phyloP scores from a whole-genome alignment of 2,329 filamentous ascomycete genomes.

The Neurospora crassa region DNA sequence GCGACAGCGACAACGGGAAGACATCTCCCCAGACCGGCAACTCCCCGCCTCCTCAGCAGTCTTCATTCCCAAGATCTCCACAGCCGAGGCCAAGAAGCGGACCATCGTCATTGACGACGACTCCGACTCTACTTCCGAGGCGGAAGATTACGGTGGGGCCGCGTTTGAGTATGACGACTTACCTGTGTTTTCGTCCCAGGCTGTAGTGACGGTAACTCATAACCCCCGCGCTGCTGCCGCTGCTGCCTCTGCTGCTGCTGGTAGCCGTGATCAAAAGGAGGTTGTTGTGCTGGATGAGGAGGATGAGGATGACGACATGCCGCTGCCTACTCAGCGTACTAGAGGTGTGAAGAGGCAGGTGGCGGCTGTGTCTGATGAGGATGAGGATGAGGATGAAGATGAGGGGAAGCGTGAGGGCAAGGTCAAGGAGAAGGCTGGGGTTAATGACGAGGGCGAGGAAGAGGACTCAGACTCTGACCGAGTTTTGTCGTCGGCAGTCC shows the following conservation, averaged over 20 bases:
- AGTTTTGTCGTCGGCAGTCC: neutral
- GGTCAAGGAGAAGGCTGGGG: neutral
- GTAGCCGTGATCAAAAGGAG: neutral
- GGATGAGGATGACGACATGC: slow-evolving; percentile 9
- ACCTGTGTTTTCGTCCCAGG: neutral
- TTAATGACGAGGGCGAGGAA: neutral
- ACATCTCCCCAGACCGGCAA: neutral
- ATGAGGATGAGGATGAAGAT: slow-evolving; percentile 5
- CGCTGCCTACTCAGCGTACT: slow-evolving; percentile 6
- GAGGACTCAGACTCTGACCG: neutral
- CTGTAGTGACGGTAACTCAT: neutral
- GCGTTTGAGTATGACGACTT: neutral
- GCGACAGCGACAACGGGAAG: neutral
- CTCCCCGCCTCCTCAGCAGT: neutral
- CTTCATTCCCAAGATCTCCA: neutral
- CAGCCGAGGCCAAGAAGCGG: neutral
- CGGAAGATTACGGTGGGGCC: neutral
- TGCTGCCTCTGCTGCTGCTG: neutral
- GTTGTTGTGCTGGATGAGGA: neutral
- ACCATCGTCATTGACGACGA: neutral
- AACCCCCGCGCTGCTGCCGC: neutral
- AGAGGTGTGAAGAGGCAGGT: neutral
- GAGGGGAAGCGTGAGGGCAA: neutral
- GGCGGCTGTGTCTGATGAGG: slow-evolving; percentile 2
- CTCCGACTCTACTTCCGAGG: neutral